These are phyloP conservation scores for Viridothelium virens DNA, from an alignment of 495 filamentous ascomycete genomes.

Conservation along the genomic window DNA sequence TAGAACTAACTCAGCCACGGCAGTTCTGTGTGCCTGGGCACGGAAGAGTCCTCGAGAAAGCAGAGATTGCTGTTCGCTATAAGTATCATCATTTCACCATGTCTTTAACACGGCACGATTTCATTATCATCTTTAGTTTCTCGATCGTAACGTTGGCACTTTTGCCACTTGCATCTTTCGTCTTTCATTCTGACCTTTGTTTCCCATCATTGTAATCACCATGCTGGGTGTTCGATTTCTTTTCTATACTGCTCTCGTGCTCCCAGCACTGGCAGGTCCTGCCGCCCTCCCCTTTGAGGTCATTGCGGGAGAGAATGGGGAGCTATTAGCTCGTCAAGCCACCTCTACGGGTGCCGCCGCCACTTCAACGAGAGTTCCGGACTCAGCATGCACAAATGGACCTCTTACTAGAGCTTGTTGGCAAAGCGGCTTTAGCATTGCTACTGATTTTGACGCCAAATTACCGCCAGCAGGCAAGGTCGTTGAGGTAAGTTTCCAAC, in stretches of 20 bases:
- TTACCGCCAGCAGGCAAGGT: constrained; percentile 25
- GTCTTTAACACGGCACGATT: too few species aligned
- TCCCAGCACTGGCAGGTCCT: not conserved
- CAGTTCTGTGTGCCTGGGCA: too few species aligned
- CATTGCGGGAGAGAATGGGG: not conserved
- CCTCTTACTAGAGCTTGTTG: constrained; percentile 25
- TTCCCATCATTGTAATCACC: not conserved
- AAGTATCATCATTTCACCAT: too few species aligned
- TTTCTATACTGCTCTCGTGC: not conserved
- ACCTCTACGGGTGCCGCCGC: not conserved
- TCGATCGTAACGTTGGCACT: not conserved
- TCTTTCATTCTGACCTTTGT: not conserved
- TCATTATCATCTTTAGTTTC: too few species aligned
- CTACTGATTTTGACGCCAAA: constrained; percentile 24
- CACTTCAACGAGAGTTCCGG: not conserved
- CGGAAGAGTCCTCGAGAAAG: too few species aligned
- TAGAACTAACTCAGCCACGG: too few species aligned
- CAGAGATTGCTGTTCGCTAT: too few species aligned
- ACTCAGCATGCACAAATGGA: constrained; percentile 20
- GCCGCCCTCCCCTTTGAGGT: not conserved
- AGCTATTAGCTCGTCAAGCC: not conserved
- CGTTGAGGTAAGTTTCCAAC: not conserved
- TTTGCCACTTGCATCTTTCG: not conserved
- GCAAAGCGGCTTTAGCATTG: constrained; percentile 19
- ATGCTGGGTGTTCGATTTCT: not conserved